Evolutionary conservation across 2,329 filamentous ascomycete genomes (phyloP).

Genomic region (Cercospora zeina): DNA sequence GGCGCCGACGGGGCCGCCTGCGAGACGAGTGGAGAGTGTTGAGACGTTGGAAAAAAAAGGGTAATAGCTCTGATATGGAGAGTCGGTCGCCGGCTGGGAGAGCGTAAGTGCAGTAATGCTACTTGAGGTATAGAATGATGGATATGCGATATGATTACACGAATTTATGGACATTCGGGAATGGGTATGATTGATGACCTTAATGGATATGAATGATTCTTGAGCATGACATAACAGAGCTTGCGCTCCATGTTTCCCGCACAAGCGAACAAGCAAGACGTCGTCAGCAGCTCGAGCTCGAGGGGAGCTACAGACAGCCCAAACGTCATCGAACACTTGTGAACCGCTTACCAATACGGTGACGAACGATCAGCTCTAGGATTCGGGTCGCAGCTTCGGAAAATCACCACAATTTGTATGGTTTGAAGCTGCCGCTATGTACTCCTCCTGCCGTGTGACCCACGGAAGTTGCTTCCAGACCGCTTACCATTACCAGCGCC

Average conservation of each 20-base stretch:
- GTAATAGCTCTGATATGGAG: background rate
- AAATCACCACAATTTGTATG: too few relatives aligned
- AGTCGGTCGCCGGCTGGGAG: background rate
- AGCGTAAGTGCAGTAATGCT: background rate
- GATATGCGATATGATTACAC: too few relatives aligned
- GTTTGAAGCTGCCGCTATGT: too few relatives aligned
- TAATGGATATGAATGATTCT: background rate
- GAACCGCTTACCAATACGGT: background rate
- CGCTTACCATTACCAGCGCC: background rate
- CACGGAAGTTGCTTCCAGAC: background rate
- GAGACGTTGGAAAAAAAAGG: background rate
- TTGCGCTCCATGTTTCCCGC: background rate
- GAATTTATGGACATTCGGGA: too few relatives aligned
- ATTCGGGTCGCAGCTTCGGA: background rate
- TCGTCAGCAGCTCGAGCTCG: background rate
- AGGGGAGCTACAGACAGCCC: background rate
- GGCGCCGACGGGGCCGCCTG: background rate
- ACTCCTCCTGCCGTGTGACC: background rate
- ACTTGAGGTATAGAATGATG: constrained; percentile 1
- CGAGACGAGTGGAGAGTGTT: background rate
- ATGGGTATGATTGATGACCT: background rate
- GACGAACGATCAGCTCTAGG: background rate
- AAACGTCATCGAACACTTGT: background rate
- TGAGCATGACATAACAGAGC: background rate
- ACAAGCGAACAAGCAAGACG: background rate